Base-by-base conservation (phyloP, 768 basidiomycete species). In the Collybia nuda region DNA sequence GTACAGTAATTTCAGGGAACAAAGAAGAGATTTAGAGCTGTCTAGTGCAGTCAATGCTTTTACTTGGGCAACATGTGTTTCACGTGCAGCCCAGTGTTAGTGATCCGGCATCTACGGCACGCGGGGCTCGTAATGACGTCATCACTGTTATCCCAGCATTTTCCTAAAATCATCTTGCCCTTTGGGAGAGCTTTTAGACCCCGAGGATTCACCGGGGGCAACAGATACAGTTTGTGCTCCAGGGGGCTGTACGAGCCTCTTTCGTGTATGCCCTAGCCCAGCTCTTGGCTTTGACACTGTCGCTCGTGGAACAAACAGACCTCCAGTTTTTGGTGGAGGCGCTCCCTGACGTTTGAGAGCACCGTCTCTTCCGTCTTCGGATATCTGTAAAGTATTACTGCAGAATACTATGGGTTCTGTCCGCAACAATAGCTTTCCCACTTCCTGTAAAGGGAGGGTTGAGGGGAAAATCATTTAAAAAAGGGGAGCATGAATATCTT, bases 91-190 rank as follows among this genome's bases (percentile, higher is more conserved):
- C 6, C 32, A 7, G 7, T 14, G 12, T 32, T 24, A 39, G 18
- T 23, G 8, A 21, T 28, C 17, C 11, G 46, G 29, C 46, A 47
- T 38, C 29, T 41, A 45, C 24, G 53, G 39, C 26, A 41, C 35
- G 26, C 11, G 40, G 47, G 19, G 15, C 22, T 9, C 26, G 37
- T 32, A 11, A 32, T 14, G 9, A 11, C 32, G 35, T 9, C 37
- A 36, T 51, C 45, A 57, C 51, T 48, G 44, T 6, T 54, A 57
- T 51, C 71, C 72, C 26, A 95, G 65, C 86, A 95, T 86, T 61
- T 85, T 90, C 50, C 93, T 75, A 66, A 96, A 96, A 58, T 90
- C 90, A 57, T 93, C 86, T 63, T 94, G 93, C 1, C 82, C 81
- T 63, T 79, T 85, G 23, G 70, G 75, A 40, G 36, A 46, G 47